Evolutionary conservation across 805 yeast genomes (phyloP).

Genomic region (Metschnikowia cerradonensis): DNA sequence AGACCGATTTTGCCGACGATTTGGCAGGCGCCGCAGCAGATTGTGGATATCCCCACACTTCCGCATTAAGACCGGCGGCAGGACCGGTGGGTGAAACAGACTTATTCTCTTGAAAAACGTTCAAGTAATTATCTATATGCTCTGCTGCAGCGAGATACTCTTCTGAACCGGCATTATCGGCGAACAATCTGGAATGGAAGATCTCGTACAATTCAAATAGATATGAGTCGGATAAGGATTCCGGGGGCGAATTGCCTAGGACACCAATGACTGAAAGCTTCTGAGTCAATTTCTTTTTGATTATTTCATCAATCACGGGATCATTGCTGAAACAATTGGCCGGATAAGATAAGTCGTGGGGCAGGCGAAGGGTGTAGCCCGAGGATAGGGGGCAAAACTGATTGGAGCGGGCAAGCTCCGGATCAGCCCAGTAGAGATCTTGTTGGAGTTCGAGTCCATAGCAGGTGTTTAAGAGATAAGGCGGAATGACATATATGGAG

Average conservation of each 20-base stretch:
- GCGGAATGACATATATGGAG: conserved; percentile 36
- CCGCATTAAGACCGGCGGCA: not conserved
- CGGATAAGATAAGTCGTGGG: conserved; percentile 10
- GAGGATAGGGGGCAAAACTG: conserved; percentile 25
- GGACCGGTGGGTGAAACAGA: not conserved
- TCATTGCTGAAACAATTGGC: conserved; percentile 27
- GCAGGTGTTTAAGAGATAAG: conserved; percentile 38
- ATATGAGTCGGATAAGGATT: conserved; percentile 24
- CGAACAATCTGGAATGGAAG: conserved; percentile 26
- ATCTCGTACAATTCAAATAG: conserved; percentile 28
- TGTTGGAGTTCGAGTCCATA: conserved; percentile 31
- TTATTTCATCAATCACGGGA: conserved; percentile 27
- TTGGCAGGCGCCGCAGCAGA: not conserved
- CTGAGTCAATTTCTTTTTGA: conserved; percentile 30
- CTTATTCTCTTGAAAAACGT: not conserved
- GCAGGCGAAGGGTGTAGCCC: conserved; percentile 20
- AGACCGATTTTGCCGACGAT: conserved; percentile 3
- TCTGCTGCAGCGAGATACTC: conserved; percentile 2
- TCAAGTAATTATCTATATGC: not conserved
- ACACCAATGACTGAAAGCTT: conserved; percentile 35
- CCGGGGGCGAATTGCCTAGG: conserved; percentile 32
- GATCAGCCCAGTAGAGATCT: conserved; percentile 21
- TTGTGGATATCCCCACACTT: conserved; percentile 1
- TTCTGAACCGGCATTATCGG: conserved; percentile 2
- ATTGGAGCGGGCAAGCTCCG: conserved; percentile 25